Conservation (phyloP, 805 yeast species). For the Nakazawaea populi region DNA sequence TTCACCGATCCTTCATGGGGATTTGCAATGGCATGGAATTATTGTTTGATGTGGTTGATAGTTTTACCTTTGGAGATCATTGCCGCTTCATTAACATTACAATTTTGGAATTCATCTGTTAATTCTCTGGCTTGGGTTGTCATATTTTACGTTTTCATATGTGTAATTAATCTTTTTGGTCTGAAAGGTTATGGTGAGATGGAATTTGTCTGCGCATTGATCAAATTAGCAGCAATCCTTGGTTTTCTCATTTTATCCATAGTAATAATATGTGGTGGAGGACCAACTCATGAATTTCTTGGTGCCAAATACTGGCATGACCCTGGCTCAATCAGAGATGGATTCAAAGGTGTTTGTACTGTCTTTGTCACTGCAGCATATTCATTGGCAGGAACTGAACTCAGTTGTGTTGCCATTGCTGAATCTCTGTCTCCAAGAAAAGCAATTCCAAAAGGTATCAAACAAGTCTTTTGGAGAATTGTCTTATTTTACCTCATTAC, state of each 20-base stretch:
- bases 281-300: slow-evolving; percentile 38
- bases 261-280: slow-evolving; percentile 51
- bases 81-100: slow-evolving; percentile 52
- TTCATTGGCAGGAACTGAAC: slow-evolving; percentile 70
- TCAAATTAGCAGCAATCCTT: slow-evolving; percentile 51
- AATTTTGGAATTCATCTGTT: slow-evolving; percentile 43
- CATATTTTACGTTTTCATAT: slow-evolving; percentile 47
- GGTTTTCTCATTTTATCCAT: slow-evolving; percentile 61
- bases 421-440: slow-evolving; percentile 66
- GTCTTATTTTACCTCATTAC: slow-evolving; percentile 61
- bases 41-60: slow-evolving; percentile 59
- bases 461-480: slow-evolving; percentile 82
- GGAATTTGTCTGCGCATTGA: slow-evolving; percentile 52
- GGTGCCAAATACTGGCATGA: slow-evolving; percentile 56
- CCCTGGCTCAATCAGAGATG: slow-evolving; percentile 65
- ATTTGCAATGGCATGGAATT: slow-evolving; percentile 70
- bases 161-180: slow-evolving; percentile 46
- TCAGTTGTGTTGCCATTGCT: slow-evolving; percentile 72
- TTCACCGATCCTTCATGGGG: slow-evolving; percentile 64
- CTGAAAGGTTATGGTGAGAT: slow-evolving; percentile 63
- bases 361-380: slow-evolving; percentile 78
- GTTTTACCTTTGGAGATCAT: slow-evolving; percentile 62
- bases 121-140: slow-evolving; percentile 54
- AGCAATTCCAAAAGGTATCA: slow-evolving; percentile 66
- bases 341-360: slow-evolving; percentile 64